A percentile compares a stretch with the other conserved stretches of the same genome.
Evolutionary conservation across 2,329 filamentous ascomycete genomes (phyloP).

Genomic region (Capronia coronata): DNA sequence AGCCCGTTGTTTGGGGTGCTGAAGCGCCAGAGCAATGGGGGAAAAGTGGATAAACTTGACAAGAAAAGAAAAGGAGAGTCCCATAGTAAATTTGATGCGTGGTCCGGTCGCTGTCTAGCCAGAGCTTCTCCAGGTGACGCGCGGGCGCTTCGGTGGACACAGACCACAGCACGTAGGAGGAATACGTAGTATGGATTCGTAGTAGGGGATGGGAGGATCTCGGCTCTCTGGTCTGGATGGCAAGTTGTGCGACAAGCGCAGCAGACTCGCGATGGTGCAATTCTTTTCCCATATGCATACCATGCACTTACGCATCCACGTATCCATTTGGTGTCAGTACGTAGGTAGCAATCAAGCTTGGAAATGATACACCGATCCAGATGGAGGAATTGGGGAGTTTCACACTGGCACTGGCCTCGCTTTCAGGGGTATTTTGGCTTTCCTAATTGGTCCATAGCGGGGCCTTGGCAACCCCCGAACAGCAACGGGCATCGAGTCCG

Average conservation of each 20-base stretch:
- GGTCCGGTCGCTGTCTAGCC: neutral
- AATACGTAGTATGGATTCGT: no score
- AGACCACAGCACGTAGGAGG: no score
- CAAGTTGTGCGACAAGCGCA: no score
- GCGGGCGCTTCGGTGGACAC: neutral
- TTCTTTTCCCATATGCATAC: no score
- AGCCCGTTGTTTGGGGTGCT: slow-evolving; percentile 6
- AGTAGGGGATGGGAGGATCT: neutral
- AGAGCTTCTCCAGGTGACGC: neutral
- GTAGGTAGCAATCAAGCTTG: no score
- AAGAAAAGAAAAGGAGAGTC: neutral
- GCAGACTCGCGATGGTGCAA: neutral
- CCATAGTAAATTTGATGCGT: neutral
- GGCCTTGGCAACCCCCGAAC: neutral
- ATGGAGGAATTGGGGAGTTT: neutral
- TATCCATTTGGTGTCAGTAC: no score
- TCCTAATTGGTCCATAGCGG: neutral
- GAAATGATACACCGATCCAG: neutral
- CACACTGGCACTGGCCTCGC: neutral
- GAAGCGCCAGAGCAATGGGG: slow-evolving; percentile 6
- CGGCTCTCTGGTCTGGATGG: neutral
- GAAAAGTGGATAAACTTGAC: slow-evolving; percentile 1
- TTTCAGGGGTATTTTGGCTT: neutral
- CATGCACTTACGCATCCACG: no score
- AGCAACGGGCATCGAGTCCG: no score